A percentile compares a stretch with the other conserved stretches of the same genome.
These are phyloP conservation scores for Aspergillus diversus DNA, from an alignment of 495 filamentous ascomycete species.

Conservation along the genomic window DNA sequence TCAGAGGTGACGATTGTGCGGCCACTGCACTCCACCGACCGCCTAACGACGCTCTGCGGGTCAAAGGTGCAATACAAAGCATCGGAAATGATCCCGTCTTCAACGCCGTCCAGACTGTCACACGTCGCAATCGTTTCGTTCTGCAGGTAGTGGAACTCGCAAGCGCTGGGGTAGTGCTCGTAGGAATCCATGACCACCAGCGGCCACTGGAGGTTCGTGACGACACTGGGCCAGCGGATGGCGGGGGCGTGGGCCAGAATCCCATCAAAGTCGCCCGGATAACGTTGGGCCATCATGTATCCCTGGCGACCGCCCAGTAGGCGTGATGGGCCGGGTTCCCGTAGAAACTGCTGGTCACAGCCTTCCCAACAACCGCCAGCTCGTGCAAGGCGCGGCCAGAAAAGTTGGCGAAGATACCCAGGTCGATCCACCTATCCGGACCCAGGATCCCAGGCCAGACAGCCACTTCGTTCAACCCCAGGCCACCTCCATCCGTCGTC, in stretches of 20 bases:
- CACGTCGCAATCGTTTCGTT: slow-evolving; percentile 43
- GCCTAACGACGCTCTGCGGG: slow-evolving; percentile 53
- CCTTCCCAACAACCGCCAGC: slow-evolving; percentile 26
- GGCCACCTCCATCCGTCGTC: slow-evolving; percentile 47
- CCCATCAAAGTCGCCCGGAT: slow-evolving; percentile 57
- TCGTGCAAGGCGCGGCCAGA: slow-evolving; percentile 40
- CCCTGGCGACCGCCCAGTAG: slow-evolving; percentile 53
- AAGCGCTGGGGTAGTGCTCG: slow-evolving; percentile 35
- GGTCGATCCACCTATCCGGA: slow-evolving; percentile 42
- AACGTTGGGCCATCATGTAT: slow-evolving; percentile 43
- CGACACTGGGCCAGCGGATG: slow-evolving; percentile 43
- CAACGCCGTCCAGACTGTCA: slow-evolving; percentile 58
- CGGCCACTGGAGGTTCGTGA: slow-evolving; percentile 22
- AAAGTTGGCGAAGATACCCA: slow-evolving; percentile 41
- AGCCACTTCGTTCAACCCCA: slow-evolving; percentile 36
- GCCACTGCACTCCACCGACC: slow-evolving; percentile 31
- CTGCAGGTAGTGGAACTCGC: slow-evolving; percentile 48
- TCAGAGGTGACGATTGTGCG: slow-evolving; percentile 22
- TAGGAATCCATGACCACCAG: slow-evolving; percentile 27
- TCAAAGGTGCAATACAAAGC: slow-evolving; percentile 56
- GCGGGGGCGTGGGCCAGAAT: slow-evolving; percentile 56
- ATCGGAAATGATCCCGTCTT: slow-evolving; percentile 60
- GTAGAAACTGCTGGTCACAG: slow-evolving; percentile 19
- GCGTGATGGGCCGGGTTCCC: slow-evolving; percentile 27
- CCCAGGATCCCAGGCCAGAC: neutral